Evolutionary conservation across 306 rosid genomes (phyloP).

Genomic region (Sechiopsis laciniata): DNA sequence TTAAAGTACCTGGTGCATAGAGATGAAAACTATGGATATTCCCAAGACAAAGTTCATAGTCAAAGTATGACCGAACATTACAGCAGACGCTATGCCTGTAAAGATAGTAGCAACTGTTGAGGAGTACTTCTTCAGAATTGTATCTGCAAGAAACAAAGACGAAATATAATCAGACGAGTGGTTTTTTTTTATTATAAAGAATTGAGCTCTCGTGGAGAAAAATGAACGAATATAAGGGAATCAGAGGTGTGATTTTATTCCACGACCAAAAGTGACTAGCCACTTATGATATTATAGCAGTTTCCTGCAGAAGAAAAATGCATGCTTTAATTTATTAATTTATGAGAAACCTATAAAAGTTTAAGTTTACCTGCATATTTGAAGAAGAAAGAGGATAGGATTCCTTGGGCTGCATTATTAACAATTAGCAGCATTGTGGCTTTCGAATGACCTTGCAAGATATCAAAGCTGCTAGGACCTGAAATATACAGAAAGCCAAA

Average conservation of each 20-base stretch:
- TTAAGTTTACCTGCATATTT: constrained; percentile 81
- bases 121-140: constrained; percentile 94
- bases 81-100: constrained; percentile 96
- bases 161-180: constrained; percentile 9
- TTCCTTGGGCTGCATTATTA: constrained; percentile 98
- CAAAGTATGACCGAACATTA: constrained; percentile 80
- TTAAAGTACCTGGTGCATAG: constrained; percentile 90
- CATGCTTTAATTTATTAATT: not conserved
- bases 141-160: constrained; percentile 54
- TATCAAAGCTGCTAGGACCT: constrained; percentile 91
- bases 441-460: constrained; percentile 91
- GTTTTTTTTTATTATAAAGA: too few relatives aligned
- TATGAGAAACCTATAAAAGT: constrained; percentile 7
- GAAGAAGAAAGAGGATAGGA: constrained; percentile 93
- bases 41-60: constrained; percentile 90
- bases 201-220: too few relatives aligned
- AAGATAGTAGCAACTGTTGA: constrained; percentile 97
- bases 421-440: constrained; percentile 89
- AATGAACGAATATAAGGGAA: too few relatives aligned
- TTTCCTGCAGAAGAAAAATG: too few relatives aligned
- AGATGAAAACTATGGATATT: constrained; percentile 93
- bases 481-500: constrained; percentile 29
- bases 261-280: constrained; percentile 8
- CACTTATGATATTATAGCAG: not conserved
- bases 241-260: not conserved